Percentiles rank a stretch among this genome's conserved stretches.
Conservation (phyloP, 371 early-diverging fungal genomes). For the Nematocida sp. region DNA sequence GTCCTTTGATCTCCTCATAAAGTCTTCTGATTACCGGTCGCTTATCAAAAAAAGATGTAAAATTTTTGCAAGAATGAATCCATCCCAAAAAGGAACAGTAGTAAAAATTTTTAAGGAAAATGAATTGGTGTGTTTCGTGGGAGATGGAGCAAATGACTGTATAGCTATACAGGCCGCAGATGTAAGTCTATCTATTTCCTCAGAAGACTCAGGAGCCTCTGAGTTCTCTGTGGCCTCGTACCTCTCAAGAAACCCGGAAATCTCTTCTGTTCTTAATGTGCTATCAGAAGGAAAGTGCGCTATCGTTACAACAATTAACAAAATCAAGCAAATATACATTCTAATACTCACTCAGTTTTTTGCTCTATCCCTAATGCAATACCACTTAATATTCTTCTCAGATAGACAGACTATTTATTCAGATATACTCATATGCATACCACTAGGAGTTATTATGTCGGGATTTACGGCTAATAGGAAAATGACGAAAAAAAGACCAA, state of each 20-base stretch:
- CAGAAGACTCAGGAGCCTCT: slow-evolving; percentile 83
- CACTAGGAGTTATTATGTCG: slow-evolving; percentile 52
- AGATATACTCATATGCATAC: slow-evolving; percentile 61
- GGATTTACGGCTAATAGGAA: slow-evolving; percentile 37
- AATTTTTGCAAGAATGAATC: slow-evolving; percentile 93
- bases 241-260: slow-evolving; percentile 77
- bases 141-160: slow-evolving; percentile 99
- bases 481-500: slow-evolving; percentile 41
- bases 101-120: slow-evolving; percentile 54
- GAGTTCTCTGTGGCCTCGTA: slow-evolving; percentile 78
- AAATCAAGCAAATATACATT: slow-evolving; percentile 91
- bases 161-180: slow-evolving; percentile 93
- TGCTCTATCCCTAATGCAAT: slow-evolving; percentile 79
- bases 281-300: slow-evolving; percentile 93
- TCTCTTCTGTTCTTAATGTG: slow-evolving; percentile 80
- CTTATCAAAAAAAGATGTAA: slow-evolving; percentile 65
- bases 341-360: slow-evolving; percentile 84
- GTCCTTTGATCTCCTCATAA: slow-evolving; percentile 62
- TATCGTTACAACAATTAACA: slow-evolving; percentile 85
- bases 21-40: slow-evolving; percentile 69
- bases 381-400: slow-evolving; percentile 64
- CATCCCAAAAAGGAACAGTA: slow-evolving; percentile 77
- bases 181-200: slow-evolving; percentile 88
- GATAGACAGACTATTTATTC: slow-evolving; percentile 63
- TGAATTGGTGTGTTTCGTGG: slow-evolving; percentile 67